Evolutionary conservation across 352 stramenopile genomes (phyloP).

Genomic region (Pythium folliculosum): DNA sequence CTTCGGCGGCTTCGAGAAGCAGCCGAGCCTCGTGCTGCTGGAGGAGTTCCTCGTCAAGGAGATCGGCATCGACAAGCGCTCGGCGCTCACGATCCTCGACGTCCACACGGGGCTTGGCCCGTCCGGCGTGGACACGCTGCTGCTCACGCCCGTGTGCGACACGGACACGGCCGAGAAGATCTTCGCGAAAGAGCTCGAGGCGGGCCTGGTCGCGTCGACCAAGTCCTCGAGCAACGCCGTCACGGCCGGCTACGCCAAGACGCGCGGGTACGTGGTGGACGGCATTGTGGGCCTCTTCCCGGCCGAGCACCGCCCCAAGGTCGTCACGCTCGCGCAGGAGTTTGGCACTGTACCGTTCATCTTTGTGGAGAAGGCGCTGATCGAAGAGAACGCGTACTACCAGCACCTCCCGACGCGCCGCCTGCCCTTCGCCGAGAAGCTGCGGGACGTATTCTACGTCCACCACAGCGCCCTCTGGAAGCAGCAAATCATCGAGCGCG

Average conservation of each 20-base stretch:
- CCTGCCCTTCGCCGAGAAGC: slow-evolving; percentile 58
- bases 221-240: slow-evolving; percentile 34
- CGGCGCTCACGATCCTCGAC: slow-evolving; percentile 80
- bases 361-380: slow-evolving; percentile 62
- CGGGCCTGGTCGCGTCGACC: slow-evolving; percentile 30
- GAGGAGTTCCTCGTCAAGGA: slow-evolving; percentile 64
- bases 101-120: slow-evolving; percentile 93
- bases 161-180: slow-evolving; percentile 10
- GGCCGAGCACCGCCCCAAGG: slow-evolving; percentile 15
- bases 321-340: slow-evolving; percentile 58
- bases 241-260: slow-evolving; percentile 57
- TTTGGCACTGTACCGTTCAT: slow-evolving; percentile 69
- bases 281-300: slow-evolving; percentile 42
- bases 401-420: slow-evolving; percentile 43
- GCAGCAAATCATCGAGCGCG: slow-evolving; percentile 52
- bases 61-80: slow-evolving; percentile 41
- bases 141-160: slow-evolving; percentile 34
- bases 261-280: slow-evolving; percentile 44
- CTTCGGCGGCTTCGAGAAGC: slow-evolving; percentile 80
- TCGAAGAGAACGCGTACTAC: slow-evolving; percentile 71
- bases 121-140: slow-evolving; percentile 47
- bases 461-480: slow-evolving; percentile 71
- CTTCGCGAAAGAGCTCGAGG: slow-evolving; percentile 22
- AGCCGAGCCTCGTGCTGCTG: slow-evolving; percentile 71
- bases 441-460: slow-evolving; percentile 84